A percentile compares a stretch with the other conserved stretches of the same genome.
Conservation (phyloP, 2,329 filamentous ascomycete genomes). For the Cercospora brassicicola region DNA sequence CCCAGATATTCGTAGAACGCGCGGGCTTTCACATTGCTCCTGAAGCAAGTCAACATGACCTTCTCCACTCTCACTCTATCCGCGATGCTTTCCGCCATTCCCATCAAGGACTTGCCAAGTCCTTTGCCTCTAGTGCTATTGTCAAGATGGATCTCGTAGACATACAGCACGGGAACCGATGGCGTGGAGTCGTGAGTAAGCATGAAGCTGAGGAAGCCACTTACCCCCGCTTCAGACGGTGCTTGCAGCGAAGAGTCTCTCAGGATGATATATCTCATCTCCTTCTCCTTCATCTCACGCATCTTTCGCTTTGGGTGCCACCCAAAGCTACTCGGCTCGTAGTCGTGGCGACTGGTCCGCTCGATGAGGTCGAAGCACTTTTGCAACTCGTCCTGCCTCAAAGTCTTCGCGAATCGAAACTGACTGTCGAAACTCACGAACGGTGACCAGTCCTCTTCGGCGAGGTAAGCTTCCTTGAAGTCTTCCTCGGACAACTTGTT, state of each 20-base stretch:
- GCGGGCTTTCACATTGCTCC: constrained; percentile 58
- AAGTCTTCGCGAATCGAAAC: constrained; percentile 5
- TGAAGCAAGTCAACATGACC: constrained; percentile 73
- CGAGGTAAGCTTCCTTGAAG: constrained; percentile 1
- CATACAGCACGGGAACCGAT: constrained; percentile 67
- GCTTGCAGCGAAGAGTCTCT: not conserved
- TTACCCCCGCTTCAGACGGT: constrained; percentile 12
- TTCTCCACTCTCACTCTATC: constrained; percentile 60
- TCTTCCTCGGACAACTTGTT: constrained; percentile 6
- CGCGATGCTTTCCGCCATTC: constrained; percentile 56
- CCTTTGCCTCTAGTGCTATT: constrained; percentile 60
- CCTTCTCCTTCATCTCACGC: constrained; percentile 66
- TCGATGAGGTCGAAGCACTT: constrained; percentile 59
- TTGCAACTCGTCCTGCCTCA: constrained; percentile 39
- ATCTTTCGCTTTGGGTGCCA: constrained; percentile 65
- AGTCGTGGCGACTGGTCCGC: constrained; percentile 63
- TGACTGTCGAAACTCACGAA: not conserved
- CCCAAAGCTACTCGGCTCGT: constrained; percentile 60
- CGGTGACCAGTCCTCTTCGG: not conserved
- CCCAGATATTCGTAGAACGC: constrained; percentile 64
- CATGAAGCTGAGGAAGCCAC: constrained; percentile 63
- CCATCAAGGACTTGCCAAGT: constrained; percentile 62
- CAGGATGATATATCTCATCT: constrained; percentile 66
- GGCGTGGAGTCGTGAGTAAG: constrained; percentile 64
- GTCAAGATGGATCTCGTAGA: constrained; percentile 74